phyloP scores from a whole-genome alignment of 2,329 filamentous ascomycete species.

The Colletotrichum cereale region DNA sequence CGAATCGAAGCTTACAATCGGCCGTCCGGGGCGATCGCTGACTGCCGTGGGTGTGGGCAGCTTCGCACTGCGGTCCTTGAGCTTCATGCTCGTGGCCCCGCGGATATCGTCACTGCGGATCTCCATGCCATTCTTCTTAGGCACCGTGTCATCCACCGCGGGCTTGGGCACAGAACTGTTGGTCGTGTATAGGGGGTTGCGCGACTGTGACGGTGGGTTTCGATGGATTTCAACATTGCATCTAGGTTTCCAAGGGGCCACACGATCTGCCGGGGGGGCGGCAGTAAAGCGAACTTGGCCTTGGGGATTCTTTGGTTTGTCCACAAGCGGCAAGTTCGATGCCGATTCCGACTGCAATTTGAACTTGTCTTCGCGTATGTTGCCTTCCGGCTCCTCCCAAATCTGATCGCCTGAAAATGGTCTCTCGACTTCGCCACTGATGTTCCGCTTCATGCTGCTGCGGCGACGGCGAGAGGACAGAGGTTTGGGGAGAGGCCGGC shows the following conservation, averaged over 20 bases:
- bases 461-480: slow-evolving; percentile 61
- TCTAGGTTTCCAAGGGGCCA: slow-evolving; percentile 49
- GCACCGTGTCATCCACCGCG: slow-evolving; percentile 57
- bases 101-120: slow-evolving; percentile 89
- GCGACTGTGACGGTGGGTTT: slow-evolving; percentile 86
- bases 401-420: slow-evolving; percentile 84
- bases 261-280: slow-evolving; percentile 55
- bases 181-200: slow-evolving; percentile 82
- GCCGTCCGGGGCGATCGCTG: slow-evolving; percentile 89
- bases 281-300: slow-evolving; percentile 64
- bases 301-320: slow-evolving; percentile 74
- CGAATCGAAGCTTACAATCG: slow-evolving; percentile 96
- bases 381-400: slow-evolving; percentile 84
- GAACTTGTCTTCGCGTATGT: slow-evolving; percentile 46
- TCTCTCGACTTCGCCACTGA: slow-evolving; percentile 75
- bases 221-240: slow-evolving; percentile 78
- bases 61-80: slow-evolving; percentile 87
- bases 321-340: slow-evolving; percentile 24
- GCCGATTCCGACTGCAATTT: slow-evolving; percentile 1
- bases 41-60: slow-evolving; percentile 91
- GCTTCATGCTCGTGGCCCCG: slow-evolving; percentile 88
- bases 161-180: slow-evolving; percentile 64
- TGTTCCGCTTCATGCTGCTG: slow-evolving; percentile 76
- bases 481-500: slow-evolving; percentile 11
- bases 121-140: slow-evolving; percentile 83